Conservation (phyloP, 2,329 filamentous ascomycete species). For the Verticillium dahliae region DNA sequence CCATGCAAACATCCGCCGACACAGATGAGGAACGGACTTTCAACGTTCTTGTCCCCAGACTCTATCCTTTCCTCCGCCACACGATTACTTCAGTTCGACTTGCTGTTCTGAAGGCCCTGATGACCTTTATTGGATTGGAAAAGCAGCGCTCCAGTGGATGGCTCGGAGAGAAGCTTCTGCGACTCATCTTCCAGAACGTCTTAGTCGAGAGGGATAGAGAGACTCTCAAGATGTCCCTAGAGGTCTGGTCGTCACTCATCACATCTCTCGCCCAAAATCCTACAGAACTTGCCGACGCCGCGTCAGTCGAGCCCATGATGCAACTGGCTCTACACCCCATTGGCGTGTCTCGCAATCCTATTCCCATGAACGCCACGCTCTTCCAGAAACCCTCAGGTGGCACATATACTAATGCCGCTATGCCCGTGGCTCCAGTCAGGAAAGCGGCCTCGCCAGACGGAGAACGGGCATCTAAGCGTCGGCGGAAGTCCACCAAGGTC, state of each 20-base stretch:
- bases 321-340: constrained; percentile 83
- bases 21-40: constrained; percentile 85
- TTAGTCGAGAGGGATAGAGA: constrained; percentile 84
- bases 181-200: constrained; percentile 90
- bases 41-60: constrained; percentile 80
- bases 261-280: constrained; percentile 59
- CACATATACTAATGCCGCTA: constrained; percentile 57
- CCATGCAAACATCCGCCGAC: constrained; percentile 86
- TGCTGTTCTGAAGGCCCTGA: constrained; percentile 83
- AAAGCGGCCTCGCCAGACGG: constrained; percentile 46
- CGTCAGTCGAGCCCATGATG: constrained; percentile 75
- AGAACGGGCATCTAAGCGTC: constrained; percentile 65
- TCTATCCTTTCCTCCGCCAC: constrained; percentile 94
- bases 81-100: constrained; percentile 94
- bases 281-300: constrained; percentile 54
- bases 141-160: constrained; percentile 76
- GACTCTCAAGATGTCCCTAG: constrained; percentile 74
- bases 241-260: constrained; percentile 79
- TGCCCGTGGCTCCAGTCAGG: constrained; percentile 34
- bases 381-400: constrained; percentile 93
- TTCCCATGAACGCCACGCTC: constrained; percentile 82
- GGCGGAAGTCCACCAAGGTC: constrained; percentile 77
- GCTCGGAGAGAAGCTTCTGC: constrained; percentile 83
- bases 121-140: constrained; percentile 87
- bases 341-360: constrained; percentile 81